These are phyloP conservation scores for Ricinus communis DNA, from an alignment of 345 rosid genomes.

Conservation along the genomic window DNA sequence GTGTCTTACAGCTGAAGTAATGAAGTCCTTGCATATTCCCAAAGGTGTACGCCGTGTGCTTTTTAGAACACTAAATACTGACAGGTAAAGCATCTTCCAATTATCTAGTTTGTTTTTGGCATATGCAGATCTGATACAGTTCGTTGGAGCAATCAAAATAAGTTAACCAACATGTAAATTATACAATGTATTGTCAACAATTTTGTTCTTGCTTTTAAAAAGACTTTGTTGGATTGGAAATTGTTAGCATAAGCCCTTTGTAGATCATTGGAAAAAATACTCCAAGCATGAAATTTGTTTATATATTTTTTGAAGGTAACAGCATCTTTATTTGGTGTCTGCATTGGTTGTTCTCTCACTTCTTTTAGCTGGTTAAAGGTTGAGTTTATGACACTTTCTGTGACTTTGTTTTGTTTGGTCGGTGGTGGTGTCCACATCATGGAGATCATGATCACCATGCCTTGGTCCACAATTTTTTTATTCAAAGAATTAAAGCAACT, in stretches of 20 bases:
- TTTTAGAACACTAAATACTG: slow-evolving; percentile 83
- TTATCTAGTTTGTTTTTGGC: not conserved
- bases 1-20: slow-evolving; percentile 59
- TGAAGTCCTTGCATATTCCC: slow-evolving; percentile 79
- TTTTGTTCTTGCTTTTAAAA: not conserved
- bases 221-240: not conserved
- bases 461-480: not conserved
- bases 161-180: not conserved
- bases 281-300: too few species aligned
- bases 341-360: not conserved
- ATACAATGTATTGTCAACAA: not conserved
- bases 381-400: not conserved
- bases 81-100: slow-evolving; percentile 43
- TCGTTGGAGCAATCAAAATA: not conserved
- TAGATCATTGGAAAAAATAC: not conserved
- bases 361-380: not conserved
- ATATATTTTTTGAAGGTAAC: not conserved
- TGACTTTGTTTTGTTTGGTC: not conserved
- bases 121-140: not conserved
- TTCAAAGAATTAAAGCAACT: not conserved
- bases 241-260: not conserved
- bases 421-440: too few species aligned
- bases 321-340: not conserved
- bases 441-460: too few species aligned
- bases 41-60: slow-evolving; percentile 78